Percentiles rank a stretch among this genome's conserved stretches.
phyloP scores from a whole-genome alignment of 305 asterid genomes.

The Fraxinus latifolia region DNA sequence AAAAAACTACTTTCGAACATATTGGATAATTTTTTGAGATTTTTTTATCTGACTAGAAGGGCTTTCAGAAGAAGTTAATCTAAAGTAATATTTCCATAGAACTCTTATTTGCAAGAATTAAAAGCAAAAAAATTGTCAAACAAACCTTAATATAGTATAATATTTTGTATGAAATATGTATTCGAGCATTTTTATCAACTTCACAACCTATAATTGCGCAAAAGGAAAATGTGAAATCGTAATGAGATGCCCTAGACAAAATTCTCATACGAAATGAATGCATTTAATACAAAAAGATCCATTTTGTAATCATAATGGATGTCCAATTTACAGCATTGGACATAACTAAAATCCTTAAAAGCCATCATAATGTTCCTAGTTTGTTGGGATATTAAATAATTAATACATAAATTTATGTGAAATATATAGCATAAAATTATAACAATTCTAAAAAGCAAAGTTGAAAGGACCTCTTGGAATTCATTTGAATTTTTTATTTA shows the following conservation, averaged over 20 bases:
- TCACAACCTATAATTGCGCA: not conserved
- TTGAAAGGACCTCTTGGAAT: not conserved
- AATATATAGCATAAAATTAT: not conserved
- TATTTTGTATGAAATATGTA: not conserved
- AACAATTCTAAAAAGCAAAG: not conserved
- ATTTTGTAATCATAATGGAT: not conserved
- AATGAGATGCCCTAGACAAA: not conserved
- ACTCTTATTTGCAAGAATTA: not conserved
- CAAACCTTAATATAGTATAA: not conserved
- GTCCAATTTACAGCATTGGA: not conserved
- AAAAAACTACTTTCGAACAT: too few species aligned
- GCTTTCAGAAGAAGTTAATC: too few species aligned
- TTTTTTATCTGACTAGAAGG: too few species aligned
- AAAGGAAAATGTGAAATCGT: not conserved
- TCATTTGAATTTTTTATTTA: not conserved
- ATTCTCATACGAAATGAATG: not conserved
- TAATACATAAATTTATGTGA: not conserved
- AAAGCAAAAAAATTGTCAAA: too few species aligned
- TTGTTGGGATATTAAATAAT: not conserved
- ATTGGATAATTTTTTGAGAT: too few species aligned
- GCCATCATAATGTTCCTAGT: slow-evolving; percentile 16
- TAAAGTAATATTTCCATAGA: too few species aligned
- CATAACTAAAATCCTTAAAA: not conserved
- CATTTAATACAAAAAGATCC: not conserved
- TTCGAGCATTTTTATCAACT: not conserved